Percentiles rank a stretch among this genome's conserved stretches.
Conservation (phyloP, 2,329 filamentous ascomycete genomes). For the Alternaria brassicae region DNA sequence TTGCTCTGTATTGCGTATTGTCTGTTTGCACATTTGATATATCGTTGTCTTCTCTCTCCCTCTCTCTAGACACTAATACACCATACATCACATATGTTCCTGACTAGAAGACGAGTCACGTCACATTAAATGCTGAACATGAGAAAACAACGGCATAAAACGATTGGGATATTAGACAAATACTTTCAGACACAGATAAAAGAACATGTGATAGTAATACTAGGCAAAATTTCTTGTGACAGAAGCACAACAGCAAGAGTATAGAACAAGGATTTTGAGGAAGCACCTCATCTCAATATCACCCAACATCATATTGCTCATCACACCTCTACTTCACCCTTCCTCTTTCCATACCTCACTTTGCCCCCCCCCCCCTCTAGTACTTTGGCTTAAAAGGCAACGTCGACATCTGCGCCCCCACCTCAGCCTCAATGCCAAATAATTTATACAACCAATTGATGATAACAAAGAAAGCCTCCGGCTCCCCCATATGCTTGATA, state of each 20-base stretch:
- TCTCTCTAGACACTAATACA: no score
- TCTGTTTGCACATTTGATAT: neutral
- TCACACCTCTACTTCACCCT: neutral
- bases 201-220: neutral
- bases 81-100: no score
- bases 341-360: neutral
- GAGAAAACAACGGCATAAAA: neutral
- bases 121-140: neutral
- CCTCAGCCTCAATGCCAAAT: conserved; percentile 55
- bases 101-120: no score
- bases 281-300: neutral
- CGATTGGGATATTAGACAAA: neutral
- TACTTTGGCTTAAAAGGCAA: conserved; percentile 58
- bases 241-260: neutral
- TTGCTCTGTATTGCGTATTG: neutral
- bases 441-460: conserved; percentile 58
- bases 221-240: neutral
- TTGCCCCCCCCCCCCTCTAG: conserved; percentile 11
- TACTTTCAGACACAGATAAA: neutral
- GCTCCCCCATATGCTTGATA: conserved; percentile 61
- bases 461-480: conserved; percentile 58
- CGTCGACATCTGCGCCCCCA: conserved; percentile 55
- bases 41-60: no score
- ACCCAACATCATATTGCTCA: neutral
- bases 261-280: neutral